phyloP scores from a whole-genome alignment of 139 green algal species.

The Raphidocelis subcapitata region DNA sequence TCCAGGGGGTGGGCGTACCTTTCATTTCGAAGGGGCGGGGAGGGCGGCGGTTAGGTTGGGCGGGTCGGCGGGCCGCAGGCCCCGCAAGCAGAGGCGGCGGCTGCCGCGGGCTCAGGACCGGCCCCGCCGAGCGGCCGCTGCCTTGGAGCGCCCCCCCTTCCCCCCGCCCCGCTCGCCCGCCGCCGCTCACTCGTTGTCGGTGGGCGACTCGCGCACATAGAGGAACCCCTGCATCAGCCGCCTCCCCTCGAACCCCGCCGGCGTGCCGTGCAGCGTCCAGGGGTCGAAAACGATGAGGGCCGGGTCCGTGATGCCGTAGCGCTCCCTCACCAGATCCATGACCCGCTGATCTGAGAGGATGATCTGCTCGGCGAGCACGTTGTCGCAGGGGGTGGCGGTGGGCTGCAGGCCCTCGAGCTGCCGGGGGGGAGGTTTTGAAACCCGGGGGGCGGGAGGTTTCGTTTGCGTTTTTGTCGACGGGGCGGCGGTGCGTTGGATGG shows the following conservation, averaged over 20 bases:
- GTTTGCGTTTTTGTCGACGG: too few relatives aligned
- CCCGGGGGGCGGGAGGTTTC: too few relatives aligned
- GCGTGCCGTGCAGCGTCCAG: constrained; percentile 56
- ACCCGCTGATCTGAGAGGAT: constrained; percentile 36
- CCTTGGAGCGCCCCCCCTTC: too few relatives aligned
- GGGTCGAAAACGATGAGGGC: constrained; percentile 63
- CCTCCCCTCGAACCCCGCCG: constrained; percentile 16
- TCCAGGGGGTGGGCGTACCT: constrained; percentile 78
- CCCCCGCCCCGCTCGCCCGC: too few relatives aligned
- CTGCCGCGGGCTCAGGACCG: too few relatives aligned
- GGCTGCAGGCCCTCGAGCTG: constrained; percentile 68
- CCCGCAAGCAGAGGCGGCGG: too few relatives aligned
- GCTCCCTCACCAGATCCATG: constrained; percentile 50
- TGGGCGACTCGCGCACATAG: constrained; percentile 54
- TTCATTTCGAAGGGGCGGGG: too few relatives aligned
- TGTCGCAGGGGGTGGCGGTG: constrained; percentile 68
- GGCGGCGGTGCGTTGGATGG: too few relatives aligned
- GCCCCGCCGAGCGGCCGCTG: too few relatives aligned
- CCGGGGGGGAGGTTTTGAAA: neutral
- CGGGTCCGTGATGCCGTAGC: constrained; percentile 66
- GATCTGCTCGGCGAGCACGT: constrained; percentile 59
- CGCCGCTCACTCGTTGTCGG: constrained; percentile 60
- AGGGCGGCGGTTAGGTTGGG: too few relatives aligned
- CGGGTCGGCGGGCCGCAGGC: too few relatives aligned
- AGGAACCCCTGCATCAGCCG: constrained; percentile 67